Evolutionary conservation across 768 basidiomycete species (phyloP).

Genomic region (Cyclocybe aegerita): DNA sequence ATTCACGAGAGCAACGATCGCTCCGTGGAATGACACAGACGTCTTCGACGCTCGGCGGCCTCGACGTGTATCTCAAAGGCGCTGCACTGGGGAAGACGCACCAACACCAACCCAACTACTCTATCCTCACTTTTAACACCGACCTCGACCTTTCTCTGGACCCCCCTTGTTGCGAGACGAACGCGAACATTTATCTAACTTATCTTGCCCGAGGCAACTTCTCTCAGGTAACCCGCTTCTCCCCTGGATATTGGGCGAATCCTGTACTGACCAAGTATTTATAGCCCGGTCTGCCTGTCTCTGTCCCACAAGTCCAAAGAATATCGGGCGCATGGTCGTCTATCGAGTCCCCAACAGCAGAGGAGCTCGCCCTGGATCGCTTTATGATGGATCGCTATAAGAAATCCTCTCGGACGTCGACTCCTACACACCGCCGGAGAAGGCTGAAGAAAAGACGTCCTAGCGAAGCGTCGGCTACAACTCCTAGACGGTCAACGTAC

Average conservation of each 20-base stretch:
- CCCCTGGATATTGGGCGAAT: not conserved
- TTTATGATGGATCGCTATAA: too few relatives aligned
- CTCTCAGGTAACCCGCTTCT: not conserved
- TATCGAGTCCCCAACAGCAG: slow-evolving; percentile 5
- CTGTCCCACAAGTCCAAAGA: not conserved
- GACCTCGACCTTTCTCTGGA: slow-evolving; percentile 6
- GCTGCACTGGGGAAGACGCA: slow-evolving; percentile 26
- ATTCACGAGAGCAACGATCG: slow-evolving; percentile 2
- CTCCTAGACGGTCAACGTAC: too few relatives aligned
- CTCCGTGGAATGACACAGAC: slow-evolving; percentile 26
- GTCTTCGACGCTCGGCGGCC: slow-evolving; percentile 36
- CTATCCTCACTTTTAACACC: slow-evolving; percentile 23
- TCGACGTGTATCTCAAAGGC: slow-evolving; percentile 35
- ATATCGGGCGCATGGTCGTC: slow-evolving; percentile 3
- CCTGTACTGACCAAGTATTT: not conserved
- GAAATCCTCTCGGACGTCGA: too few relatives aligned
- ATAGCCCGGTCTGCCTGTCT: not conserved
- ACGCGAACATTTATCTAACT: not conserved
- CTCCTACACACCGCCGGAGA: too few relatives aligned
- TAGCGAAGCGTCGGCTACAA: too few relatives aligned
- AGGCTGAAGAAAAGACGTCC: too few relatives aligned
- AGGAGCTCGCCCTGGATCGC: not conserved
- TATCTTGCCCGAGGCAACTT: not conserved
- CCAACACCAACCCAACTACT: slow-evolving; percentile 23
- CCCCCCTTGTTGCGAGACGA: not conserved